These are phyloP conservation scores for Suillus paluster DNA, from an alignment of 768 basidiomycete genomes.

Conservation along the genomic window DNA sequence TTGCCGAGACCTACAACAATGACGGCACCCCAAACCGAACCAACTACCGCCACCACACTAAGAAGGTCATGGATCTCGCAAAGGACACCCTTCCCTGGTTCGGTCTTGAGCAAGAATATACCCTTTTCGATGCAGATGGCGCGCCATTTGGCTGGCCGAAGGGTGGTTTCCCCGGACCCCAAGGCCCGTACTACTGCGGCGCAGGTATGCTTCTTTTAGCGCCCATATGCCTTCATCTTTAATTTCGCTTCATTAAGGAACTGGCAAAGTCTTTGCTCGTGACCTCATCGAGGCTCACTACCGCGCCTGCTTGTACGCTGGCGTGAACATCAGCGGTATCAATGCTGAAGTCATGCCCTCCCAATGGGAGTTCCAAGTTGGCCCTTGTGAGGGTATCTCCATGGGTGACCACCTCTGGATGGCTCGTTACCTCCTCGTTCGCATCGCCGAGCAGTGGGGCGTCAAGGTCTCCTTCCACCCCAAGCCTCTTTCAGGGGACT, in stretches of 20 bases:
- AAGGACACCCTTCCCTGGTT: conserved; percentile 90
- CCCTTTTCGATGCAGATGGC: conserved; percentile 92
- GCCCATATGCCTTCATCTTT: not conserved
- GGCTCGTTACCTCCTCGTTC: conserved; percentile 94
- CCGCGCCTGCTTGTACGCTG: conserved; percentile 92
- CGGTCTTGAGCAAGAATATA: conserved; percentile 99
- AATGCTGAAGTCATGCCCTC: conserved; percentile 99
- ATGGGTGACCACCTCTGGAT: conserved; percentile 99
- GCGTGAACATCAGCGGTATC: conserved; percentile 98
- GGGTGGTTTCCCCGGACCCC: conserved; percentile 99
- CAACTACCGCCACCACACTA: conserved; percentile 92
- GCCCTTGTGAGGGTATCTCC: conserved; percentile 95
- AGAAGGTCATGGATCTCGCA: conserved; percentile 94
- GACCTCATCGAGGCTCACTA: conserved; percentile 99
- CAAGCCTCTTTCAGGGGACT: conserved; percentile 95
- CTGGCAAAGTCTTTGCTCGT: conserved; percentile 97
- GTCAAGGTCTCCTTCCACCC: conserved; percentile 99
- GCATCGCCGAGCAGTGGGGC: conserved; percentile 97
- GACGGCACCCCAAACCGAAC: conserved; percentile 98
- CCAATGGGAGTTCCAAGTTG: conserved; percentile 99
- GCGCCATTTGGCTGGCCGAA: conserved; percentile 96
- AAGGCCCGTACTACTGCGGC: conserved; percentile 99
- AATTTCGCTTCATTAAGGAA: conserved; percentile 53
- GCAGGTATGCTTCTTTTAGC: conserved; percentile 65
- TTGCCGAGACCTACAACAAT: conserved; percentile 98